These are phyloP conservation scores for Fusarium brevicatenulatum DNA, from an alignment of 2,329 filamentous ascomycete species.

Conservation along the genomic window DNA sequence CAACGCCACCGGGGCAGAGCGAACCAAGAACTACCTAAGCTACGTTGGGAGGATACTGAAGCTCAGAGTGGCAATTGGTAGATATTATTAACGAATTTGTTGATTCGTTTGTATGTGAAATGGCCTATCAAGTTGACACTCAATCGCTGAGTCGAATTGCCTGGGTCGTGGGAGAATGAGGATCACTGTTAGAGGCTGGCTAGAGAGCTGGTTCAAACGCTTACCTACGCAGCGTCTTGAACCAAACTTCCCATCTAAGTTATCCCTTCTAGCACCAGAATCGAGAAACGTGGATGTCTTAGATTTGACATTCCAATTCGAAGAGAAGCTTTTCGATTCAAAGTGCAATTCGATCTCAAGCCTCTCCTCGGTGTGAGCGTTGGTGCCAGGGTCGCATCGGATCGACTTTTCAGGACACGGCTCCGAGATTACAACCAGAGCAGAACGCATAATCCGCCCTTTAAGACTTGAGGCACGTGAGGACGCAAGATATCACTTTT, in stretches of 20 bases:
- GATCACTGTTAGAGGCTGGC: neutral
- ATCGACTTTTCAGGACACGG: constrained; percentile 25
- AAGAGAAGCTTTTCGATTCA: constrained; percentile 17
- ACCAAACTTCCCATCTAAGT: neutral
- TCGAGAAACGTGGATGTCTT: neutral
- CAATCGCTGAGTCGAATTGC: neutral
- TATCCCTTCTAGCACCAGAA: neutral
- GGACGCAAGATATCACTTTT: constrained; percentile 1
- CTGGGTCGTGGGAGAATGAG: neutral
- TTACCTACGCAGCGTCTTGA: neutral
- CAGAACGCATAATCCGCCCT: neutral
- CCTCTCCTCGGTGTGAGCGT: neutral
- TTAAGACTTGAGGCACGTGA: constrained; percentile 25
- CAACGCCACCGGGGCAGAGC: constrained; percentile 3
- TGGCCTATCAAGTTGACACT: neutral
- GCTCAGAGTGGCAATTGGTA: neutral
- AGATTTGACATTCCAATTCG: constrained; percentile 1
- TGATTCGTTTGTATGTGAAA: neutral
- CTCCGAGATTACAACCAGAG: constrained; percentile 24
- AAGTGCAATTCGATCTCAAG: neutral
- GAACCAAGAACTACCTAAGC: neutral
- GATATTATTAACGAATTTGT: neutral
- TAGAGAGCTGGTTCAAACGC: neutral
- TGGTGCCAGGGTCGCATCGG: constrained; percentile 14
- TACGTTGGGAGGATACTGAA: neutral